A percentile compares a stretch with the other conserved stretches of the same genome.
Conservation (phyloP, 371 early-diverging fungal genomes). For the Mortierella sp. region DNA sequence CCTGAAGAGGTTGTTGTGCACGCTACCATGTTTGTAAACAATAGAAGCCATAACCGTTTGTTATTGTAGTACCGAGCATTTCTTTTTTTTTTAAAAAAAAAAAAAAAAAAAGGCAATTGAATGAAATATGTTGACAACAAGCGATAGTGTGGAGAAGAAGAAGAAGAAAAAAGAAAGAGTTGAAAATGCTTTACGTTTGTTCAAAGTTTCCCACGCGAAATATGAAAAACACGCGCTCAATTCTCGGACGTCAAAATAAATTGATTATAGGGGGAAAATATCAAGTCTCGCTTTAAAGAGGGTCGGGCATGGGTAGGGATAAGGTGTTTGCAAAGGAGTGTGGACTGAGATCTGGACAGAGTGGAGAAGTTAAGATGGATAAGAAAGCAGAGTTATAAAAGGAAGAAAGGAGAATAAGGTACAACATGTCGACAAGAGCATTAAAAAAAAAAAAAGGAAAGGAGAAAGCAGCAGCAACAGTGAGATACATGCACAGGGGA, state of each 20-base stretch:
- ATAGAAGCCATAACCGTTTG: no score
- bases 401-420: neutral
- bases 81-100: no score
- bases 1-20: neutral
- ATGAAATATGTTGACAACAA: no score
- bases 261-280: neutral
- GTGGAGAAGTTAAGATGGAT: neutral
- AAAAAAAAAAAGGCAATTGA: no score
- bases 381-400: neutral
- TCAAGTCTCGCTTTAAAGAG: neutral
- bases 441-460: neutral
- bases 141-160: no score
- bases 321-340: no score
- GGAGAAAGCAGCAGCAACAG: neutral
- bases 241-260: neutral
- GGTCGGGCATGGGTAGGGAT: neutral
- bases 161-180: neutral
- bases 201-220: neutral
- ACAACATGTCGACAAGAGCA: neutral
- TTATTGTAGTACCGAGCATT: no score
- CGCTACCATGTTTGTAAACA: no score
- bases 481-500: constrained; percentile 3
- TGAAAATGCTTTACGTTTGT: no score
- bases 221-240: constrained; percentile 3
- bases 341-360: no score